These are phyloP conservation scores for Paramecium tetraurelia DNA, from an alignment of 73 alveolate species.

Conservation along the genomic window DNA sequence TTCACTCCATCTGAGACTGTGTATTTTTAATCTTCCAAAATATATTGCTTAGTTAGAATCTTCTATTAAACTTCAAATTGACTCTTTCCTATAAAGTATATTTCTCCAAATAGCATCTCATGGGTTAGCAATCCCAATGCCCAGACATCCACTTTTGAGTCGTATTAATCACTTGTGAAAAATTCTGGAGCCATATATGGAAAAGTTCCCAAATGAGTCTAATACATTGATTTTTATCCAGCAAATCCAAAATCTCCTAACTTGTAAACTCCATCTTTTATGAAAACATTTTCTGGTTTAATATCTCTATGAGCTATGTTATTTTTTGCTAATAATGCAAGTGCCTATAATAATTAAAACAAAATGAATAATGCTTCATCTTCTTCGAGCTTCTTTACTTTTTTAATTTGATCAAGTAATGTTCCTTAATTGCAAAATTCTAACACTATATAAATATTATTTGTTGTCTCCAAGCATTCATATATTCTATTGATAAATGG, in stretches of 20 bases:
- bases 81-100: conserved; percentile 47
- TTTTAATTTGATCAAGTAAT: conserved; percentile 14
- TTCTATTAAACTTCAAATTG: conserved; percentile 47
- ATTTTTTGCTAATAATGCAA: conserved; percentile 3
- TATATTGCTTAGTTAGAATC: not conserved
- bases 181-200: conserved; percentile 65
- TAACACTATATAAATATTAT: conserved; percentile 42
- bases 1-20: not conserved
- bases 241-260: conserved; percentile 64
- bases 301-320: conserved; percentile 56
- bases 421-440: conserved; percentile 59
- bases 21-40: not conserved
- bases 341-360: conserved; percentile 35
- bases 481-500: conserved; percentile 55
- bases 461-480: conserved; percentile 54
- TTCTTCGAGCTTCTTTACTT: not conserved
- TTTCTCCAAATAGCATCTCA: conserved; percentile 45
- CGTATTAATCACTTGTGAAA: conserved; percentile 32
- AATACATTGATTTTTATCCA: conserved; percentile 37
- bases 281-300: conserved; percentile 52
- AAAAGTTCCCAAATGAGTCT: conserved; percentile 54
- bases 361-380: conserved; percentile 36
- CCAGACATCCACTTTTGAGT: conserved; percentile 56
- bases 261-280: conserved; percentile 45
- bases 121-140: conserved; percentile 49